Evolutionary conservation across 768 basidiomycete genomes (phyloP).

Genomic region (Rhizopogon roseolus): DNA sequence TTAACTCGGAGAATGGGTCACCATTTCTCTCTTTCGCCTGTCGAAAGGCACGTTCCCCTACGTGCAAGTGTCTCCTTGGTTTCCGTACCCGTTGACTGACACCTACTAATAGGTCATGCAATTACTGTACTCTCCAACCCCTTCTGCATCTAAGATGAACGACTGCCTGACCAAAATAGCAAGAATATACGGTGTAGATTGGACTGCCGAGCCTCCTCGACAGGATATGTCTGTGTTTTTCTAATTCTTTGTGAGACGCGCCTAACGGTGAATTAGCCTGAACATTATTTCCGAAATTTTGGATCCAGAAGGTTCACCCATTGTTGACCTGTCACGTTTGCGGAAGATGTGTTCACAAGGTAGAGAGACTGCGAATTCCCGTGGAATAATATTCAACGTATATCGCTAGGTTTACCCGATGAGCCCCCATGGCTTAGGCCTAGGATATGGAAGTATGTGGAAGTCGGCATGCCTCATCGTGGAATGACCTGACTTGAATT

Average conservation of each 20-base stretch:
- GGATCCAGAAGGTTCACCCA: slow-evolving; percentile 41
- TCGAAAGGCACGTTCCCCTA: slow-evolving; percentile 47
- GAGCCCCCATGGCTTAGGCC: slow-evolving; percentile 74
- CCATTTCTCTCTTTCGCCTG: slow-evolving; percentile 51
- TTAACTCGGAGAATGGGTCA: slow-evolving; percentile 54
- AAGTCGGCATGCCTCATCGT: background rate
- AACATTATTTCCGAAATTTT: slow-evolving; percentile 57
- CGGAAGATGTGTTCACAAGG: slow-evolving; percentile 58
- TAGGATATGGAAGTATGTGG: slow-evolving; percentile 69
- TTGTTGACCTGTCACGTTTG: slow-evolving; percentile 53
- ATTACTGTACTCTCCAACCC: slow-evolving; percentile 46
- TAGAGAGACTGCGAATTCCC: slow-evolving; percentile 22
- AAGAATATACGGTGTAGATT: slow-evolving; percentile 46
- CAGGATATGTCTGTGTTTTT: slow-evolving; percentile 51
- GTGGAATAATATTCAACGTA: background rate
- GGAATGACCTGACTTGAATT: slow-evolving; percentile 5
- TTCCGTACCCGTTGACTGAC: background rate
- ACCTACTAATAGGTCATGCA: slow-evolving; percentile 38
- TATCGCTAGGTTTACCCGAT: slow-evolving; percentile 58
- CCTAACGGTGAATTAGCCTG: slow-evolving; percentile 16
- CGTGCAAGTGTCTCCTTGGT: slow-evolving; percentile 29
- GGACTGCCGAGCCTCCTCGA: slow-evolving; percentile 57
- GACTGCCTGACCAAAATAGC: slow-evolving; percentile 52
- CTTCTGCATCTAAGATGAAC: slow-evolving; percentile 55
- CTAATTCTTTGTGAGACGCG: background rate